phyloP scores from a whole-genome alignment of 1,284 basidiomycete genomes.

The Ceratobasidium sp. region DNA sequence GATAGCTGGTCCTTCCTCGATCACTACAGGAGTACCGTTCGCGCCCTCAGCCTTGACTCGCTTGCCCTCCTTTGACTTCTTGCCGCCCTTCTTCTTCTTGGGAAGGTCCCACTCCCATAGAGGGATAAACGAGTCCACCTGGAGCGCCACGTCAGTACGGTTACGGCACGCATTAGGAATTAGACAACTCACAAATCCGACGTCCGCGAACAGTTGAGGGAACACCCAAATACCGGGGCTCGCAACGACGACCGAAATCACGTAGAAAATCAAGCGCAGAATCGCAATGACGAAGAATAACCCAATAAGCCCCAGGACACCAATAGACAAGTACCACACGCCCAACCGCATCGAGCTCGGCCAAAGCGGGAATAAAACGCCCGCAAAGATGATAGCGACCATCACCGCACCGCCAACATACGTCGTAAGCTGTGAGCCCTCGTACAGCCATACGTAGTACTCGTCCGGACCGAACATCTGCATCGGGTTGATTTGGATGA shows the following conservation, averaged over 20 bases:
- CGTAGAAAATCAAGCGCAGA: constrained; percentile 93
- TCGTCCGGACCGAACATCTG: constrained; percentile 84
- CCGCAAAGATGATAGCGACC: constrained; percentile 94
- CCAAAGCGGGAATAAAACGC: constrained; percentile 99
- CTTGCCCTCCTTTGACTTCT: constrained; percentile 53
- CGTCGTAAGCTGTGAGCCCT: constrained; percentile 92
- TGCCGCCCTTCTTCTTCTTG: constrained; percentile 88
- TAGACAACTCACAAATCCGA: constrained; percentile 89
- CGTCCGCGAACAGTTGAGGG: constrained; percentile 97
- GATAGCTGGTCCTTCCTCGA: constrained; percentile 17
- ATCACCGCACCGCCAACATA: constrained; percentile 93
- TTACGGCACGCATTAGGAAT: neutral
- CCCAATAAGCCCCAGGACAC: constrained; percentile 88
- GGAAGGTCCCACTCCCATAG: constrained; percentile 98
- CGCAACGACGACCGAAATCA: constrained; percentile 88
- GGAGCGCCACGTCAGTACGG: constrained; percentile 36
- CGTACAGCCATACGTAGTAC: constrained; percentile 98
- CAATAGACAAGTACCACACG: constrained; percentile 95
- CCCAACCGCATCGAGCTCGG: constrained; percentile 93
- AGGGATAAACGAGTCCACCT: constrained; percentile 98
- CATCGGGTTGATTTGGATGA: constrained; percentile 81
- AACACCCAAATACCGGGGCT: constrained; percentile 99
- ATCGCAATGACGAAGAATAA: constrained; percentile 94
- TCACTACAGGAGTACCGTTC: constrained; percentile 34
- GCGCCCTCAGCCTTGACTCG: constrained; percentile 56